phyloP scores from a whole-genome alignment of 2,329 filamentous ascomycete species.

The Cordyceps fumosorosea region DNA sequence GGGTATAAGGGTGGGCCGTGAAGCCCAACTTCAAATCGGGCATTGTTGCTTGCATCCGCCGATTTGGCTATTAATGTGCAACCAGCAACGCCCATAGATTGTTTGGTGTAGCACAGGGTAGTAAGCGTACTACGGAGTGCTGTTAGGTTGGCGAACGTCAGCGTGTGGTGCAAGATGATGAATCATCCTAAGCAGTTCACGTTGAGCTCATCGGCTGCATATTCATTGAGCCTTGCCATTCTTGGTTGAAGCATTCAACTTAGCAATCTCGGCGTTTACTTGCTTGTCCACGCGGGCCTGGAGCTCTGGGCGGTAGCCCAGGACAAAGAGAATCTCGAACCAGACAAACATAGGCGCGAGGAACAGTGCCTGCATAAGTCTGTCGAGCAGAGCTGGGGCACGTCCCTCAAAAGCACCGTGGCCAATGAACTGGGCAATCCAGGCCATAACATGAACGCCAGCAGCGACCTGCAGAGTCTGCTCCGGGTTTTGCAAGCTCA shows the following conservation, averaged over 20 bases:
- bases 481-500: constrained; percentile 52
- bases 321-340: constrained; percentile 85
- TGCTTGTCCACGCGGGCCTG: constrained; percentile 72
- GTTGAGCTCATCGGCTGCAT: not conserved
- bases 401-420: constrained; percentile 85
- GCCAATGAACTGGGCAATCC: constrained; percentile 86
- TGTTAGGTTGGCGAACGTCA: not conserved
- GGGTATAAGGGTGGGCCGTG: not conserved
- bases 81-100: not conserved
- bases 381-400: constrained; percentile 84
- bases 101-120: not conserved
- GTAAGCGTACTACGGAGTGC: not conserved
- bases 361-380: constrained; percentile 84
- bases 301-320: constrained; percentile 85
- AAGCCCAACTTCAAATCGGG: not conserved
- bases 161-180: not conserved
- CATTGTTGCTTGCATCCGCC: not conserved
- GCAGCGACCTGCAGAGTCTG: constrained; percentile 52
- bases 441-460: constrained; percentile 64
- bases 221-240: constrained; percentile 45
- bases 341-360: constrained; percentile 95
- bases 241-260: constrained; percentile 57
- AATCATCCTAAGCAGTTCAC: not conserved
- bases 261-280: constrained; percentile 69
- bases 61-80: not conserved